Conservation (phyloP, 73 alveolate genomes). For the Symbiodinium pilosum region DNA sequence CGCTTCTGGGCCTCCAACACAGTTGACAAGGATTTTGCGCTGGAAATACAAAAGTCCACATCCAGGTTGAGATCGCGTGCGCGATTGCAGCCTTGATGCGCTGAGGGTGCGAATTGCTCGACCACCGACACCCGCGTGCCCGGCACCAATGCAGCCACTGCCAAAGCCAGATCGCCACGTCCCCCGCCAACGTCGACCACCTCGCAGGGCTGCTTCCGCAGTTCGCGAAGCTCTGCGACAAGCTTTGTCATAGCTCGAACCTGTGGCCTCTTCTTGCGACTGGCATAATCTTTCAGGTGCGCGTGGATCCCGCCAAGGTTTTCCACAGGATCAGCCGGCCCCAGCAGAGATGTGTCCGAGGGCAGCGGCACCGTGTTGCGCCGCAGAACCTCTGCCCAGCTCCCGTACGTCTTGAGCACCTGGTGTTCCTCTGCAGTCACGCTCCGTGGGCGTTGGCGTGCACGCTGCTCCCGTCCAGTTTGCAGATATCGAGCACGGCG, state of each 20-base stretch:
- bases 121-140: neutral
- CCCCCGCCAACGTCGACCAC: conserved; percentile 7
- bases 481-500: neutral
- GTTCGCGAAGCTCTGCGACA: neutral
- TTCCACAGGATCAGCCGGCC: neutral
- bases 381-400: neutral
- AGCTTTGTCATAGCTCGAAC: neutral
- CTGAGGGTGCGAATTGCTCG: neutral
- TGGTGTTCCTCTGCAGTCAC: neutral
- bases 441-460: neutral
- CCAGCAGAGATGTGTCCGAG: neutral
- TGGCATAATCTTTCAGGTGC: neutral
- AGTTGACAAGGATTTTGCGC: neutral
- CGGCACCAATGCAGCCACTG: neutral
- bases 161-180: neutral
- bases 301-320: neutral
- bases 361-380: neutral
- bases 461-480: neutral
- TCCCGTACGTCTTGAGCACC: neutral
- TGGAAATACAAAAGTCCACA: neutral
- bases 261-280: neutral
- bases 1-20: neutral
- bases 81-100: neutral
- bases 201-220: neutral
- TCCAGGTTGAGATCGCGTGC: neutral